Evolutionary conservation across 768 basidiomycete genomes (phyloP), one percentile per base, ranked within the genome.

Genomic region (Calocybe cyanea): DNA sequence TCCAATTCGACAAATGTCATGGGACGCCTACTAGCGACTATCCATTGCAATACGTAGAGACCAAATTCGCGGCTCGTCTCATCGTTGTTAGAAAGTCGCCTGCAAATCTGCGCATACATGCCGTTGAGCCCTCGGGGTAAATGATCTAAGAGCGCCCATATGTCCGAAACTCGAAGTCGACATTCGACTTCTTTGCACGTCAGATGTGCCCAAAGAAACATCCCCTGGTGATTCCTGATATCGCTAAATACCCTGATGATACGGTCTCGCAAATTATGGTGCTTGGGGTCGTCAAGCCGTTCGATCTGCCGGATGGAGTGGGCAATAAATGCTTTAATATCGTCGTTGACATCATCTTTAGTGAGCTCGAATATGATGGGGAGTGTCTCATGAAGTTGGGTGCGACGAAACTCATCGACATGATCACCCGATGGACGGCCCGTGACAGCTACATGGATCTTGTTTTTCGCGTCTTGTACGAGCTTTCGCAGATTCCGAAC

Each of bases 391-490:
- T 28, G 6, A 28, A 11, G 6, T 6, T 28, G 30, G 14, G 30
- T 25, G n/a, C 44, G 44, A 2, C 24, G 21, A 21, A 45, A 45
- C 18, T 45, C 44, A 19, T 37, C 18, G 14, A 45, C 30, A 23
- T 45, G 44, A 10, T 45, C 44, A n/a, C 44, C 44, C 30, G 44
- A 38, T n/a, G 25, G 36, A 9, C 44, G 44, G 11, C 35, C 28
- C 11, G 44, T 45, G 20, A 45, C 24, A 8, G 38, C 20, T 3
- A 45, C 20, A n/a, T n/a, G 24, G 14, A 45, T 20, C 35, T 18
- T 24, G 23, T 36, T 36, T 3, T 15, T n/a, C 9, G 9, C 14
- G n/a, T 7, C n/a, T 11, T 18, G 44, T 17, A 38, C 44, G 8
- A 45, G 36, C 28, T 31, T 45, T 15, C 28, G 36, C 7, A 45